A percentile compares a stretch with the other conserved stretches of the same genome.
These are phyloP conservation scores for Oidiodendron maius DNA, from an alignment of 495 filamentous ascomycete species.

Conservation along the genomic window DNA sequence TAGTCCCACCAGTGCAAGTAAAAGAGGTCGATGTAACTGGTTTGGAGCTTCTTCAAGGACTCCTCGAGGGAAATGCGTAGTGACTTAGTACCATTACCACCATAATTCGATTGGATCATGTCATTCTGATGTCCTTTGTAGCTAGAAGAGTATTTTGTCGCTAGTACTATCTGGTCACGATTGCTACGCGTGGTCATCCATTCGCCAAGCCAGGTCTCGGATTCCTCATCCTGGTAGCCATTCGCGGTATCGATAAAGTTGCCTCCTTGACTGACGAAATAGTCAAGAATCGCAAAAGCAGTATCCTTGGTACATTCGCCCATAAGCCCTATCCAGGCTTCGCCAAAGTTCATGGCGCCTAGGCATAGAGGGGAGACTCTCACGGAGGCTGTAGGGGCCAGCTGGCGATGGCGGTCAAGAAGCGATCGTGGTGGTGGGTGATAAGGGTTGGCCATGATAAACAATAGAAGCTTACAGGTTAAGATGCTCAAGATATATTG, in stretches of 20 bases:
- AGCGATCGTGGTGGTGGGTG: too few relatives aligned
- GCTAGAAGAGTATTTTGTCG: slow-evolving; percentile 56
- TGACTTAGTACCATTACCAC: slow-evolving; percentile 36
- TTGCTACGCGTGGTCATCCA: slow-evolving; percentile 48
- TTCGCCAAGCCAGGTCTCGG: slow-evolving; percentile 60
- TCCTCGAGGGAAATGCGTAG: slow-evolving; percentile 48
- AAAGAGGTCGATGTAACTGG: slow-evolving; percentile 56
- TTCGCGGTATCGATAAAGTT: slow-evolving; percentile 71
- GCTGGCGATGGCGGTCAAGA: slow-evolving; percentile 52
- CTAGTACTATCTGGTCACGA: slow-evolving; percentile 56
- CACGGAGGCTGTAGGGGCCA: slow-evolving; percentile 52
- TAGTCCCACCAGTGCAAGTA: slow-evolving; percentile 56
- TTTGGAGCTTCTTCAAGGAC: slow-evolving; percentile 54
- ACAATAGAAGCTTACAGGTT: too few relatives aligned
- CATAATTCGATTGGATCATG: slow-evolving; percentile 27
- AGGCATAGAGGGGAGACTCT: slow-evolving; percentile 55
- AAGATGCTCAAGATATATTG: too few relatives aligned
- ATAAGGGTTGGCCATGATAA: too few relatives aligned
- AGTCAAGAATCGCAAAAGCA: slow-evolving; percentile 52
- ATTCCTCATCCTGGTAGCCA: slow-evolving; percentile 56
- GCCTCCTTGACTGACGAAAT: slow-evolving; percentile 49
- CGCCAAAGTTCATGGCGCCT: slow-evolving; percentile 59
- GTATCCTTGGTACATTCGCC: slow-evolving; percentile 36
- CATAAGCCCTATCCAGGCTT: slow-evolving; percentile 25
- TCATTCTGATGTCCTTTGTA: slow-evolving; percentile 29